Evolutionary conservation across 345 rosid genomes (phyloP), one percentile per base, ranked within the genome.

Genomic region (Ceriops tagal): DNA sequence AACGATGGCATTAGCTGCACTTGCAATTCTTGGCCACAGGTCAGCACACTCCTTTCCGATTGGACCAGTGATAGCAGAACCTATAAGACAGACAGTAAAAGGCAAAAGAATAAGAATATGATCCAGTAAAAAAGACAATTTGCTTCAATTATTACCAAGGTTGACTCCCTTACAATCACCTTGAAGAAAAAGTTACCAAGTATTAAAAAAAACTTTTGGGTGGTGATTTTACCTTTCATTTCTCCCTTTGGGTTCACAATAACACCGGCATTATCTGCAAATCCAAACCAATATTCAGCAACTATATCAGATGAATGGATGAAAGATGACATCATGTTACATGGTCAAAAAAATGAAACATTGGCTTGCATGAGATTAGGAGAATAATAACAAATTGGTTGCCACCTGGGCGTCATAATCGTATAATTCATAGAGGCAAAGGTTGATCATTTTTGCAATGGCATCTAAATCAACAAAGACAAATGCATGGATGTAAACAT

Each of bases 31-130:
- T 1, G 98, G 96, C 98, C 98, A 90, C 30, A 92, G 73, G 82
- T 92, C 96, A 5, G 96, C 98, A 65, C 98, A 92, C 81, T 92
- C 98, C 78, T 92, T 92, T 28, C 98, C 95, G 11, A 90, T 92
- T 0, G 96, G 96, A 65, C 98, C 98, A 26, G 95, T 92, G 16
- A 92, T 88, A 2, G 98, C 98, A 70, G 98, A 92, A 61, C 95
- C 93, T 89, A 70, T 31, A 77, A 61, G 26, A 60, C 24, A 30
- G 2, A 24, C 47, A 73, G 18, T n/a, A 56, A 56, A 1, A 56
- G 21, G 5, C 30, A 24, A n/a, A 56, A 10, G n/a, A 6, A 16
- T 22, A 6, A 52, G n/a, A 52, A 5, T 47, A n/a, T 20, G 37
- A 8, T 15, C 3, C 19, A n/a, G 1, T 4, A 3, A 53, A 46